phyloP scores from a whole-genome alignment of 768 basidiomycete genomes.

The Termitomyces sp. region DNA sequence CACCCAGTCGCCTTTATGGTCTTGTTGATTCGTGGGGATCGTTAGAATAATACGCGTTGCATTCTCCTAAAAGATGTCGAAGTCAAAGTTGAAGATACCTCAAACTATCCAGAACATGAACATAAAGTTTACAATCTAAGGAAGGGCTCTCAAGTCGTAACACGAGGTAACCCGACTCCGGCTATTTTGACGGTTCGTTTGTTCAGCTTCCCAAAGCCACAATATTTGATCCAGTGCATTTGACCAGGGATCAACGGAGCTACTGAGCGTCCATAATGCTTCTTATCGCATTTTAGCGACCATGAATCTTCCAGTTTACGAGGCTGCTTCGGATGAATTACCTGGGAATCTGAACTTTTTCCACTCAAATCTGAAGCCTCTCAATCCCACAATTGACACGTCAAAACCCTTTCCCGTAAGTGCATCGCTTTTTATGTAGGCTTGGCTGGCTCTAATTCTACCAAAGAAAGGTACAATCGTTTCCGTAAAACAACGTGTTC shows the following conservation, averaged over 20 bases:
- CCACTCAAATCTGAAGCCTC: background rate
- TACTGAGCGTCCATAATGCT: background rate
- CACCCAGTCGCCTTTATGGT: background rate
- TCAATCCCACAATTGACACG: background rate
- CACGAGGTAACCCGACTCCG: background rate
- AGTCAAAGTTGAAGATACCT: background rate
- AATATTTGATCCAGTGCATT: background rate
- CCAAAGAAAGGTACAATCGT: background rate
- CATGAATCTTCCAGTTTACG: background rate
- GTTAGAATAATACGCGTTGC: background rate
- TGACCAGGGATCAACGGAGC: background rate
- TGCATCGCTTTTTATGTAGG: background rate
- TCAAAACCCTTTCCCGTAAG: background rate
- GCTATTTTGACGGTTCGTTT: background rate
- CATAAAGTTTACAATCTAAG: background rate
- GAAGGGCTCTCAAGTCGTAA: background rate
- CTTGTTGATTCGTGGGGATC: background rate
- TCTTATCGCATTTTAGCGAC: background rate
- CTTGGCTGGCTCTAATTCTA: background rate
- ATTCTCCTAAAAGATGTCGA: background rate
- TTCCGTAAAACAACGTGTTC: background rate
- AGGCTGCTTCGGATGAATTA: background rate
- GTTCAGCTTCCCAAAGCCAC: no score
- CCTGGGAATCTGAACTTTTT: no score
- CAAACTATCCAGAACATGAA: background rate